A percentile compares a stretch with the other conserved stretches of the same genome.
phyloP scores from a whole-genome alignment of 495 filamentous ascomycete species.

The Monascus purpureus region DNA sequence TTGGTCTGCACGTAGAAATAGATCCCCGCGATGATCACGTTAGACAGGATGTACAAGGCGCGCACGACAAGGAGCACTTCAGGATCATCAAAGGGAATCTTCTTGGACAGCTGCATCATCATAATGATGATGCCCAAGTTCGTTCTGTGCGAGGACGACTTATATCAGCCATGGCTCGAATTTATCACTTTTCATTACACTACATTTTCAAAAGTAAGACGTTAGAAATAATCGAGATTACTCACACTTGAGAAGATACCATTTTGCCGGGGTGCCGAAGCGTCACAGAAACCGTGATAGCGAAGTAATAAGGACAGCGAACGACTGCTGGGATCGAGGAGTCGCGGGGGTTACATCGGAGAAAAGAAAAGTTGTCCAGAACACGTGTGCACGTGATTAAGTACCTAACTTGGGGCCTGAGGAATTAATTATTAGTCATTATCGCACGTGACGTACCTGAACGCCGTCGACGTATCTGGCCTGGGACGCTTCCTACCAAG shows the following conservation, averaged over 20 bases:
- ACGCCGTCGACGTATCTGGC: too few species aligned
- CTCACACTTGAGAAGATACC: conserved; percentile 35
- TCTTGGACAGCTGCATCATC: conserved; percentile 97
- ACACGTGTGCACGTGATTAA: conserved; percentile 10
- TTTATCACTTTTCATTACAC: too few species aligned
- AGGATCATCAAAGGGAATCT: conserved; percentile 87
- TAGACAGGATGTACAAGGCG: conserved; percentile 70
- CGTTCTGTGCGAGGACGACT: conserved; percentile 40
- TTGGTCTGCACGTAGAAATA: conserved; percentile 69
- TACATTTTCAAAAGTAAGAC: background rate
- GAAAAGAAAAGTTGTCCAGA: conserved; percentile 18
- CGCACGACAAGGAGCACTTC: conserved; percentile 73
- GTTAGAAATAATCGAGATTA: background rate
- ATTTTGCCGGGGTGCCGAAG: conserved; percentile 18
- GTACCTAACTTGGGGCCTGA: too few species aligned
- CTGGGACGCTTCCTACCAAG: too few species aligned
- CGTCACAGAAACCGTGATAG: conserved; percentile 1
- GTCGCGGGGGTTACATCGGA: conserved; percentile 7
- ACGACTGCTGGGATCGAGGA: conserved; percentile 7
- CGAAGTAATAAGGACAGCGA: conserved; percentile 5
- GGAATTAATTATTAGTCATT: too few species aligned
- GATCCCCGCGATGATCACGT: conserved; percentile 70
- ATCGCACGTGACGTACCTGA: too few species aligned
- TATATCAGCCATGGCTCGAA: conserved; percentile 2
- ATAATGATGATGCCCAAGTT: conserved; percentile 90